Evolutionary conservation across 2,329 filamentous ascomycete genomes (phyloP), one percentile per base, ranked within the genome.

Genomic region (Epichloe coenophiala): DNA sequence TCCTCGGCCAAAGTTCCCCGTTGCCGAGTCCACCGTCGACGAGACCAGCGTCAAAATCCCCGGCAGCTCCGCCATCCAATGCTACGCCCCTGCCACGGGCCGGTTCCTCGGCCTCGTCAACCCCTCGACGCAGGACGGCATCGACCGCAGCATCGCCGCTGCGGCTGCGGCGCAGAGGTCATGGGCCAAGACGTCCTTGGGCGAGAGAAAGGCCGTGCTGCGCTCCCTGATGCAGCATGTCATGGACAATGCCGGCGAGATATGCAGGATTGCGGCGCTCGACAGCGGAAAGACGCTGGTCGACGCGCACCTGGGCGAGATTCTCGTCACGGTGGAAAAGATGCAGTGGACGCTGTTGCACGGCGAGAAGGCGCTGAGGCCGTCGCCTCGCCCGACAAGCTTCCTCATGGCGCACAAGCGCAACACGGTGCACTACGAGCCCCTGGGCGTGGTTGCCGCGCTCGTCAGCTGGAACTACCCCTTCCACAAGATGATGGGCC

Each of bases 401-500:
- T 74, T 95, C 44, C 77, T 98, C 55, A 94, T 98, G 88, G 80
- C 83, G 69, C 96, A 97, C 70, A 98, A 98, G 76, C 81, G 79
- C 65, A 96, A 96, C 63, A 84, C 83, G 55, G 89, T 98, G 31
- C 72, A 78, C 47, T 98, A 95, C 67, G 90, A 98, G 68, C 91
- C 93, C 13, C 72, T 97, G 19, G 93, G 93, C 15, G 88, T 98
- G 37, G 87, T 98, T 5, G 84, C 88, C 11, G 91, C 93, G 17
- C 84, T 91, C 48, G 88, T 98, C 42, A 93, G 86, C 63, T 98
- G 93, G 93, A 98, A 98, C 71, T 97, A 89, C 64, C 83, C 88
- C 43, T 95, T 97, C 68, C 93, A 98, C 71, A 98, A 98, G 68
- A 75, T 97, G 55, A 80, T 97, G 45, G 88, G 87, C 0, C 93